These are phyloP conservation scores for Paramecium sexaurelia DNA, from an alignment of 73 alveolate genomes.

Conservation along the genomic window DNA sequence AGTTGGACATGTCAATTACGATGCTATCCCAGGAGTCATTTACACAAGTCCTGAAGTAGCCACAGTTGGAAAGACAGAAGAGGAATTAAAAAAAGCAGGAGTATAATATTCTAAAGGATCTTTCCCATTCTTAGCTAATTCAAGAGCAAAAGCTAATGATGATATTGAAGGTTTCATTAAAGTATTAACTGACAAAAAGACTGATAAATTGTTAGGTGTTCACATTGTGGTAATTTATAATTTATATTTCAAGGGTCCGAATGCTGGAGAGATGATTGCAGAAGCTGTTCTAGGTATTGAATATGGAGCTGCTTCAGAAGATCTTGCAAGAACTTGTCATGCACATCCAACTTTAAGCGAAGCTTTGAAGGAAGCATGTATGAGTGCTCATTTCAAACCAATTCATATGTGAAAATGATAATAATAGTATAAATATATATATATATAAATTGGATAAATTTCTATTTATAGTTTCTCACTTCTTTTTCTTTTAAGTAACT, in stretches of 20 bases:
- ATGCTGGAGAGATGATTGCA: conserved; percentile 97
- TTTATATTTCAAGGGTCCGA: conserved; percentile 84
- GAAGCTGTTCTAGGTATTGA: conserved; percentile 94
- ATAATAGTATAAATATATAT: neutral
- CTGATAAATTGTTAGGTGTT: conserved; percentile 91
- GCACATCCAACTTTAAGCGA: conserved; percentile 98
- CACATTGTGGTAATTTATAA: conserved; percentile 23
- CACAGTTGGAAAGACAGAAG: conserved; percentile 95
- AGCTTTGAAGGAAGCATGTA: conserved; percentile 95
- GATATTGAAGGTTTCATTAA: conserved; percentile 95
- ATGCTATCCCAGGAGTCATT: conserved; percentile 90
- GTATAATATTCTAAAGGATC: conserved; percentile 86
- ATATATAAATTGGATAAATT: neutral
- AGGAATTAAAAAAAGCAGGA: conserved; percentile 82
- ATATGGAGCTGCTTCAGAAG: conserved; percentile 98
- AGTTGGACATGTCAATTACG: conserved; percentile 90
- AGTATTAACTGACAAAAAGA: conserved; percentile 81
- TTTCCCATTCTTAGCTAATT: conserved; percentile 95
- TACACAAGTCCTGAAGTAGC: conserved; percentile 96
- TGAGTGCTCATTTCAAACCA: conserved; percentile 92
- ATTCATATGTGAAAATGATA: conserved; percentile 78
- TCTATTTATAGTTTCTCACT: neutral
- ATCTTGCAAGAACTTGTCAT: conserved; percentile 95
- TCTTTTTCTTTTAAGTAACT: neutral
- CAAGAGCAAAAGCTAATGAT: conserved; percentile 94